A percentile compares a stretch with the other conserved stretches of the same genome.
Conservation (phyloP, 73 alveolate genomes). For the Paramecium primaurelia region DNA sequence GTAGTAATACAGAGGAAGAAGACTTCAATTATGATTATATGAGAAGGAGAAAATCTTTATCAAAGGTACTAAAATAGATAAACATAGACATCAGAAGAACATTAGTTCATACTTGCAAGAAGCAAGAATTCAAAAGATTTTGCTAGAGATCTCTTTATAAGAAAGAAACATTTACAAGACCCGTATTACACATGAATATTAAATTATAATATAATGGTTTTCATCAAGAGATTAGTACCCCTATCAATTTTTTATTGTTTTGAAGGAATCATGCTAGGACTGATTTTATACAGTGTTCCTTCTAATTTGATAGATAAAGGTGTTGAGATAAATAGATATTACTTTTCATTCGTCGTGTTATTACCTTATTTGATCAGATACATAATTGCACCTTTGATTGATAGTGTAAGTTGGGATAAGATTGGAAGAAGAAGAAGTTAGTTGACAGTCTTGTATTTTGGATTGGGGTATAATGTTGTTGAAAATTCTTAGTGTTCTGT, state of each 20-base stretch:
- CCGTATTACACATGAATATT: background rate
- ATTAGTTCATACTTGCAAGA: background rate
- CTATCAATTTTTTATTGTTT: background rate
- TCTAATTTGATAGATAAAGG: background rate
- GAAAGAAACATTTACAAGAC: background rate
- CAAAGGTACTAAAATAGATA: background rate
- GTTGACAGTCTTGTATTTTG: background rate
- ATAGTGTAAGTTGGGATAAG: background rate
- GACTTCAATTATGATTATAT: background rate
- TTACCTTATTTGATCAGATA: background rate
- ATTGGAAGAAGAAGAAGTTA: slow-evolving; percentile 11
- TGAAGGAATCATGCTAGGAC: background rate
- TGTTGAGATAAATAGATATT: background rate
- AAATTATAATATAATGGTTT: background rate
- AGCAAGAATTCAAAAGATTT: background rate
- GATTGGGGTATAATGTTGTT: background rate
- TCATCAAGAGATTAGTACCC: background rate
- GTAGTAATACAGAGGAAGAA: background rate
- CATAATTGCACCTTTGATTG: background rate
- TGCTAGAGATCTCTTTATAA: background rate
- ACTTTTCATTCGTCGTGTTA: background rate
- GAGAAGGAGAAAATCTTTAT: background rate
- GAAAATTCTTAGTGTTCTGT: background rate
- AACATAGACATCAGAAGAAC: background rate
- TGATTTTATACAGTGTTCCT: background rate